Percentiles rank a stretch among this genome's conserved stretches.
These are phyloP conservation scores for Cyclostephanos invisitatus DNA, from an alignment of 108 stramenopile species.

Conservation along the genomic window DNA sequence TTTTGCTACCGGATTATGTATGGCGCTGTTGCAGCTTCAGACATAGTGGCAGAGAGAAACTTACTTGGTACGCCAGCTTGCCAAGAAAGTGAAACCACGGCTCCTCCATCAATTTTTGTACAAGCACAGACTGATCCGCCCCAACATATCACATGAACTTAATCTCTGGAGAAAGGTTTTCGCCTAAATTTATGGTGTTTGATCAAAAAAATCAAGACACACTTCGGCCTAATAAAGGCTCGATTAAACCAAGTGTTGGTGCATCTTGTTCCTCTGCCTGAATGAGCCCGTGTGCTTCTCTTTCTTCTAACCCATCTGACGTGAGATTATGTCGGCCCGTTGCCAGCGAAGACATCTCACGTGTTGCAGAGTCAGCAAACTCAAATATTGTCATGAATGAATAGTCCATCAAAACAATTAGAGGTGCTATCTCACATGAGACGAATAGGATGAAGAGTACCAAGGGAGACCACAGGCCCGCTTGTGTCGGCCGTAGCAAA, in stretches of 20 bases:
- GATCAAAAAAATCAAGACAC: constrained; percentile 7
- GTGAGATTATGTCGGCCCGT: constrained; percentile 16
- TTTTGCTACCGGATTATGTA: constrained; percentile 41
- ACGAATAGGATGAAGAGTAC: constrained; percentile 59
- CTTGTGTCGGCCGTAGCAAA: constrained; percentile 51
- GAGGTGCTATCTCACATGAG: constrained; percentile 69
- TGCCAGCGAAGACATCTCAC: constrained; percentile 38
- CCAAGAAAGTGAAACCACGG: neutral
- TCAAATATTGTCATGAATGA: constrained; percentile 53
- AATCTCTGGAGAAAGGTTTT: neutral
- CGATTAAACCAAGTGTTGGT: neutral
- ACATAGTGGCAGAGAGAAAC: constrained; percentile 24
- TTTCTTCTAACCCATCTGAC: neutral
- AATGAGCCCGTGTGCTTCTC: neutral
- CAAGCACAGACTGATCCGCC: constrained; percentile 10
- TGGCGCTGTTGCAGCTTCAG: constrained; percentile 25
- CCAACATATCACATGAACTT: neutral
- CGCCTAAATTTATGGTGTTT: neutral
- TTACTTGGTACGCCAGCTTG: neutral
- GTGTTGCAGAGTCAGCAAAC: constrained; percentile 34
- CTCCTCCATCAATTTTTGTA: neutral
- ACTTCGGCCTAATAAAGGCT: constrained; percentile 11
- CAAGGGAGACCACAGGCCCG: constrained; percentile 67
- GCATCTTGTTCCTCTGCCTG: constrained; percentile 11
- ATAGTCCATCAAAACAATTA: constrained; percentile 68